Base-by-base conservation (phyloP, 164 flowering plant genomes). In the Taxillus chinensis region DNA sequence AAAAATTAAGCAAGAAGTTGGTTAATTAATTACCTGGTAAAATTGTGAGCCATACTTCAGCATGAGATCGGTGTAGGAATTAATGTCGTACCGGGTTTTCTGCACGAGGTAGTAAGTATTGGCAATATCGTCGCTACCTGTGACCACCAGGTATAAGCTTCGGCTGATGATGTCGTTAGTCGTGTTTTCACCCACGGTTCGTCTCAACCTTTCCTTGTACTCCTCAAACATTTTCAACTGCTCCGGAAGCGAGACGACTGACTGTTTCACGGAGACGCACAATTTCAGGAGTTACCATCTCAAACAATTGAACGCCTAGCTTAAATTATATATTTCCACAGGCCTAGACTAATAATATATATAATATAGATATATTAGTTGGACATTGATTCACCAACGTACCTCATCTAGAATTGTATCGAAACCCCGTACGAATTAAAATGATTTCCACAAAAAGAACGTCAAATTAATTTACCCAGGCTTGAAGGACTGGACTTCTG, bases 111-210 rank as follows among this genome's bases (percentile, higher is more conserved):
- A 74, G 54, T 77, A 80, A 8, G 74, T 73, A 41, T 59, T 71
- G 39, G 71, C 68, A 37, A 78, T 45, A 59, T 76, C 82, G 39
- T 74, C 53, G 58, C 60, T 71, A 17, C 82, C 76, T 8, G 65
- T 62, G 7, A 66, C 66, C 43, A 78, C 59, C 5, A 77, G 3
- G 55, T 16, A 70, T 16, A 79, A 10, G 60, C 73, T 60, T 5
- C 71, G 59, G 3, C 54, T 8, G 7, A 75, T 12, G 2, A 70
- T 71, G 57, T 5, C 17, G 16, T 51, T 55, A 51, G 80, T 45
- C 55, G 52, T 60, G n/a, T 68, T 68, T 43, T 49, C 65, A 59
- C 82, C 82, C 12, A 68, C 71, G 0, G 63, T n/a, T 2, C 7
- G 37, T 17, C 62, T 65, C 50, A 79, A 39, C 71, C 66, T 76